A percentile compares a stretch with the other conserved stretches of the same genome.
Evolutionary conservation across 495 filamentous ascomycete genomes (phyloP).

Genomic region (Hyaloscypha bicolor): DNA sequence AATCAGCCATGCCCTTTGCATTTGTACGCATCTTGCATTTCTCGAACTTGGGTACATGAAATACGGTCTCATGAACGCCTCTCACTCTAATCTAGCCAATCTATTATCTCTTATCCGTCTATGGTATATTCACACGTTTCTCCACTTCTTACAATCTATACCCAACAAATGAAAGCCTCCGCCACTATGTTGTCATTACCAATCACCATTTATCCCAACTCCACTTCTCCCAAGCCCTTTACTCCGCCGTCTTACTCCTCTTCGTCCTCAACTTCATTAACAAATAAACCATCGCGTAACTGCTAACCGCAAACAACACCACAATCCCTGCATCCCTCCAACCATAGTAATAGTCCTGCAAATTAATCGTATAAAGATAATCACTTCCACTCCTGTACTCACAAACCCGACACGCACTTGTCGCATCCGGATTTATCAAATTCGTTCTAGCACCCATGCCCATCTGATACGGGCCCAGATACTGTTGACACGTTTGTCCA

Average conservation of each 20-base stretch:
- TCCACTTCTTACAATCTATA: too few relatives aligned
- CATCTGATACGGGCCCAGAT: constrained; percentile 31
- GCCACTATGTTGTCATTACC: not conserved
- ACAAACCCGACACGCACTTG: constrained; percentile 61
- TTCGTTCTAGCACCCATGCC: constrained; percentile 35
- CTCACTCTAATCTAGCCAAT: too few relatives aligned
- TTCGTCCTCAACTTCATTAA: constrained; percentile 52
- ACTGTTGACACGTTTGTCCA: constrained; percentile 23
- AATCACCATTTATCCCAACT: not conserved
- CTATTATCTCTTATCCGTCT: too few relatives aligned
- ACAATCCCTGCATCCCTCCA: constrained; percentile 62
- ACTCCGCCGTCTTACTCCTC: constrained; percentile 41
- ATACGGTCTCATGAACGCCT: too few relatives aligned
- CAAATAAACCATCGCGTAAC: constrained; percentile 49
- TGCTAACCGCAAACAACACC: constrained; percentile 47
- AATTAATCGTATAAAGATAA: constrained; percentile 46
- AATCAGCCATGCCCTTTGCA: too few relatives aligned
- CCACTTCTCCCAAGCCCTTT: not conserved
- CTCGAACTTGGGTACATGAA: too few relatives aligned
- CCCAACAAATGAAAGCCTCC: not conserved
- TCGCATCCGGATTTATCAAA: constrained; percentile 44
- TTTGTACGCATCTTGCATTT: too few relatives aligned
- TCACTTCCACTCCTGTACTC: constrained; percentile 58
- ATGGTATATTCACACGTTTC: too few relatives aligned
- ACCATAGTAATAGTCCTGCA: constrained; percentile 49